phyloP scores from a whole-genome alignment of 441 rosid species.

The Eruca vesicaria region DNA sequence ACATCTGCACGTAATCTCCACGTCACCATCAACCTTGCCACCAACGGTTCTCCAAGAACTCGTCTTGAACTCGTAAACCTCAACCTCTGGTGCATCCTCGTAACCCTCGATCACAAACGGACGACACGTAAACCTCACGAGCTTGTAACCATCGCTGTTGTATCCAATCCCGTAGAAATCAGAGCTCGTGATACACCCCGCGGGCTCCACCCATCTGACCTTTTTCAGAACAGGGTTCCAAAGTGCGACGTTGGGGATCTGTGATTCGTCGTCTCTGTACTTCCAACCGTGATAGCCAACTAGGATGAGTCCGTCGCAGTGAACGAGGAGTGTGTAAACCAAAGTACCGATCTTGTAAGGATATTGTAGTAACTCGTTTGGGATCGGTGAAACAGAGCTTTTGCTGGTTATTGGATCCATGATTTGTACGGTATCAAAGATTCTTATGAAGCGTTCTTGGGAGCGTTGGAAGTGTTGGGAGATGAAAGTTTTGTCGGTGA shows the following conservation, averaged over 20 bases:
- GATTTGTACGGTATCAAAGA: not conserved
- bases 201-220: not conserved
- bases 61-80: not conserved
- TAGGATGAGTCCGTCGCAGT: slow-evolving; percentile 4
- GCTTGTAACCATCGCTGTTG: not conserved
- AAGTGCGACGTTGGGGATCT: not conserved
- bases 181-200: not conserved
- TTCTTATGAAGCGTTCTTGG: not conserved
- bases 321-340: not conserved
- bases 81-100: not conserved
- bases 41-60: not conserved
- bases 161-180: not conserved
- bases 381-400: not conserved
- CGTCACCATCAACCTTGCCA: not conserved
- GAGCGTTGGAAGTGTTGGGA: not conserved
- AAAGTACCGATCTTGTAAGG: not conserved
- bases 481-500: not conserved
- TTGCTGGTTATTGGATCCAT: not conserved
- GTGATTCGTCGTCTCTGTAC: not conserved
- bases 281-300: not conserved
- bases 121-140: not conserved
- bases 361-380: not conserved
- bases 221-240: not conserved
- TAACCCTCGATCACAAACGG: not conserved
- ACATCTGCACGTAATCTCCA: not conserved